Conservation (phyloP, 1,284 basidiomycete genomes). For the Malassezia furfur region DNA sequence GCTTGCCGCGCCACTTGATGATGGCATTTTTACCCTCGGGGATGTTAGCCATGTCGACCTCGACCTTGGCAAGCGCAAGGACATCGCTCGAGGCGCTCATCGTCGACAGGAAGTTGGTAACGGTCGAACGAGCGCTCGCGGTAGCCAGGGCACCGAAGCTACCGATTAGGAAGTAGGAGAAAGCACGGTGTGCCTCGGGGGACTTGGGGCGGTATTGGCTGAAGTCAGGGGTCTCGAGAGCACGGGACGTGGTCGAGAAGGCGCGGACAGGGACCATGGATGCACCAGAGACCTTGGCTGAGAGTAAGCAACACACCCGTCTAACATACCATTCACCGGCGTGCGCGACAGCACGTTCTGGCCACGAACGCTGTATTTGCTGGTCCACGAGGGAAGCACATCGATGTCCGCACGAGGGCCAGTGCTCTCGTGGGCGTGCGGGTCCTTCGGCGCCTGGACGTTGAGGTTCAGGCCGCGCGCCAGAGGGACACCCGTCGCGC, state of each 20-base stretch:
- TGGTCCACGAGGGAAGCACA: conserved; percentile 59
- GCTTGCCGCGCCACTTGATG: conserved; percentile 85
- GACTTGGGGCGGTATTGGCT: conserved; percentile 65
- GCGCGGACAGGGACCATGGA: conserved; percentile 19
- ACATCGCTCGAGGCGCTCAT: conserved; percentile 98
- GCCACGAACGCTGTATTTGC: conserved; percentile 54
- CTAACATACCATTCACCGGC: conserved; percentile 59
- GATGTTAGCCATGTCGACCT: conserved; percentile 80
- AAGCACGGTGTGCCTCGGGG: conserved; percentile 65
- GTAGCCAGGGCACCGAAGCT: conserved; percentile 87
- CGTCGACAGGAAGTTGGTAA: conserved; percentile 87
- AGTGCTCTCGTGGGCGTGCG: conserved; percentile 56
- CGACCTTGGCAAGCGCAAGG: conserved; percentile 92
- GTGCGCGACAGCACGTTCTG: conserved; percentile 60
- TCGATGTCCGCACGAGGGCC: conserved; percentile 58
- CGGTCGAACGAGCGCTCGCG: conserved; percentile 82
- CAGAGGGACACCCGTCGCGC: conserved; percentile 63
- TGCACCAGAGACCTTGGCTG: conserved; percentile 10
- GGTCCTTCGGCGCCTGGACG: conserved; percentile 55
- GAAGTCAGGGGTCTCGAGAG: conserved; percentile 62
- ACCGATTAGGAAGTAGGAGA: conserved; percentile 97
- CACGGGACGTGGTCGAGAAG: conserved; percentile 38
- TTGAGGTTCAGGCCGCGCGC: conserved; percentile 64
- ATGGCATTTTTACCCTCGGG: conserved; percentile 75
- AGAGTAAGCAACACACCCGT: neutral